Evolutionary conservation across 768 basidiomycete genomes (phyloP), one percentile per base, ranked within the genome.

Genomic region (Kwoniella heveanensis): DNA sequence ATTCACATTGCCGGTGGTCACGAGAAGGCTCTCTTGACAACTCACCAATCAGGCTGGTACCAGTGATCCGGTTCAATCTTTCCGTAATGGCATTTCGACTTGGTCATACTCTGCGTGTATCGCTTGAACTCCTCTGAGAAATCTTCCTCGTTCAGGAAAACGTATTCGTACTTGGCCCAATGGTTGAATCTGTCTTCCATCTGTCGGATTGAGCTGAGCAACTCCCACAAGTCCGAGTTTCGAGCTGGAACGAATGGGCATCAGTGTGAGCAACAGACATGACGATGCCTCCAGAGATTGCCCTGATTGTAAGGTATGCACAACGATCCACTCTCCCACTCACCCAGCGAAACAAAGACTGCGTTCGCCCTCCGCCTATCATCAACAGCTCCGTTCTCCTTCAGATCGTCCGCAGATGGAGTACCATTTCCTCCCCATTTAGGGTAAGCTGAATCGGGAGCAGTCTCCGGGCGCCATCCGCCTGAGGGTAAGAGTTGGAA

Each of bases 101-200:
- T 83, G 1, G 89, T 91, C 25, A 92, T 54, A 9, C 81, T 78
- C 12, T 83, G 75, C 26, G 61, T 54, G 26, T 63, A 76, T 65
- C 52, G 36, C 39, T 73, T 77, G 58, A 77, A 75, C 29, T 74
- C 73, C 15, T 74, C 73, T 13, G 68, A 66, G 54, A 77, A 77
- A 52, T 75, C 73, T 53, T 80, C 87, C 54, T 93, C 91, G 76
- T 93, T 92, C 39, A 94, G 83, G 71, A 92, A 86, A n/a, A 90
- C 86, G 82, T 88, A 92, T 9, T 90, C 89, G 78, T 92, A 92
- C 22, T 85, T 83, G 69, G 86, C 89, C 64, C 83, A 85, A 48
- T 83, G 81, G 80, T 97, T 97, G 82, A 96, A 96, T 44, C 89
- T 83, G 74, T 91, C 88, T 81, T 98, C 95, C 81, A 92, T 80